Percentiles rank a stretch among this genome's conserved stretches.
phyloP scores from a whole-genome alignment of 2,329 filamentous ascomycete species.

The Arthrobotrys entomopaga region DNA sequence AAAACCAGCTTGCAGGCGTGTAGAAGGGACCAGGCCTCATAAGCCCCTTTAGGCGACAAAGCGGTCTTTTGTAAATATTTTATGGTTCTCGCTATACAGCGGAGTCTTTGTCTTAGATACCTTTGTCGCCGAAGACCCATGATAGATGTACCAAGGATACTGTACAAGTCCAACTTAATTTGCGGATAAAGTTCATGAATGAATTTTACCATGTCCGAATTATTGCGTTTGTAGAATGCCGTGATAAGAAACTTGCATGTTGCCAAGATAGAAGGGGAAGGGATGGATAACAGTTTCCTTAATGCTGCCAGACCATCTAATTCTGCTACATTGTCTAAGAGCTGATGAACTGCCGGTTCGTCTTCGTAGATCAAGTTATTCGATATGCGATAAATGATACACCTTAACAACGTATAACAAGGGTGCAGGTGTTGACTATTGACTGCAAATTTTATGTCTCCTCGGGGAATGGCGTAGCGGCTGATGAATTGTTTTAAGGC shows the following conservation, averaged over 20 bases:
- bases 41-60: no score
- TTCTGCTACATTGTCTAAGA: constrained; percentile 11
- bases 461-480: neutral
- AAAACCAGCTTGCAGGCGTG: no score
- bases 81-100: no score
- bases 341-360: neutral
- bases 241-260: neutral
- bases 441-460: neutral
- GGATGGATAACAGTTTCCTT: neutral
- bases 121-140: no score
- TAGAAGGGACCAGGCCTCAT: no score
- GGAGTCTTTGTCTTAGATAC: no score
- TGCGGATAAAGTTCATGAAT: neutral
- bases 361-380: neutral
- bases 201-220: constrained; percentile 4
- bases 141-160: no score
- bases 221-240: neutral
- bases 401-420: constrained; percentile 3
- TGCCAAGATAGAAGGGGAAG: neutral
- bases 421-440: neutral
- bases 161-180: no score
- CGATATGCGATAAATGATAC: constrained; percentile 28
- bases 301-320: neutral
- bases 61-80: no score
- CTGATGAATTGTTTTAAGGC: neutral